These are phyloP conservation scores for Rosa multiflora DNA, from an alignment of 306 rosid species.

Conservation along the genomic window DNA sequence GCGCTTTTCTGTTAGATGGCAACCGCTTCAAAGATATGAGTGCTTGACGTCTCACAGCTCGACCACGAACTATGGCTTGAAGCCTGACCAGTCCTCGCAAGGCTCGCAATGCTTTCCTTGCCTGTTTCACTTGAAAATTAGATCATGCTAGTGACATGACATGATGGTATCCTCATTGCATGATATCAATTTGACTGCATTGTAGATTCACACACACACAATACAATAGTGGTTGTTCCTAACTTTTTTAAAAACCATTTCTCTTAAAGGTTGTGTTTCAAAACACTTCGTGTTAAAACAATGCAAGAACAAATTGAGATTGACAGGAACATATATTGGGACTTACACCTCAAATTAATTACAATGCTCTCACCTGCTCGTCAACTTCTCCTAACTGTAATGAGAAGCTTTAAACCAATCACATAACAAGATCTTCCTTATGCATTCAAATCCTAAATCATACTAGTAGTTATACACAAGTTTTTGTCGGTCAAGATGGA, in stretches of 20 bases:
- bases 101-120: conserved; percentile 83
- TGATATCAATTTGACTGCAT: background rate
- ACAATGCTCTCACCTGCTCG: background rate
- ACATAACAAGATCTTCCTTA: background rate
- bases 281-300: background rate
- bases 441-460: background rate
- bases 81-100: conserved; percentile 77
- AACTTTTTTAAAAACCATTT: background rate
- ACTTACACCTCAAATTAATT: background rate
- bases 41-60: conserved; percentile 64
- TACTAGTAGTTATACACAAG: background rate
- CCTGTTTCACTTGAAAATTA: conserved; percentile 46
- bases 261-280: background rate
- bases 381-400: background rate
- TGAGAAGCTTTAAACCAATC: background rate
- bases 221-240: background rate
- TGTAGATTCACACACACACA: background rate
- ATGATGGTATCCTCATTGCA: background rate
- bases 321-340: background rate
- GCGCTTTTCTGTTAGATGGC: conserved; percentile 29
- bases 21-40: conserved; percentile 27
- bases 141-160: background rate
- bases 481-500: background rate
- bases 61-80: conserved; percentile 84
- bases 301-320: background rate